Base-by-base conservation (phyloP, 2,329 filamentous ascomycete genomes). In the Colletotrichum euphorbiae region DNA sequence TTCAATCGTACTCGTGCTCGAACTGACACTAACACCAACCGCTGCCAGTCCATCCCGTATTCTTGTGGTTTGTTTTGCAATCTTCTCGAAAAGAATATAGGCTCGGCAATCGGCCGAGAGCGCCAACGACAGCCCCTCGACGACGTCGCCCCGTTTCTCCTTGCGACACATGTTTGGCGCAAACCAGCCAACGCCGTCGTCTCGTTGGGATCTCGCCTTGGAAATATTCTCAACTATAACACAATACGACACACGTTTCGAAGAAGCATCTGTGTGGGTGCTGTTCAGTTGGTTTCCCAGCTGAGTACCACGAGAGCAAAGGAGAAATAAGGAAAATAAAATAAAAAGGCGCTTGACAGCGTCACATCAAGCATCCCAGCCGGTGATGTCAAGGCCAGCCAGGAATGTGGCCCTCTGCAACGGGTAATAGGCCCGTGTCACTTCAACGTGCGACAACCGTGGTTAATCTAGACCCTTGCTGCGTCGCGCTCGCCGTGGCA, bases 341-440 rank as follows among this genome's bases (percentile, higher is more conserved):
- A n/a, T n/a, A n/a, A n/a, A n/a, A n/a, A n/a, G n/a, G 36, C 46
- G 24, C 46, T 50, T 50, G 38, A 42, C 38, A 56, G 40, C 17
- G 40, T 67, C 55, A 19, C 62, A 60, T 56, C 55, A 17, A 52
- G 6, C 46, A 69, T 54, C 67, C 67, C 45, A 56, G 67, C 48
- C 67, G 52, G 63, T 62, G 67, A 69, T 67, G 67, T 69, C 62
- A 69, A 58, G 43, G 6, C 50, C 51, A 28, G 33, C 56, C 43
- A 11, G 56, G 45, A 58, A 57, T 56, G 21, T 21, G 63, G 50
- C 50, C 45, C 50, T 45, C 48, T 56, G 55, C 55, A 62, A 56
- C 63, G 48, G 63, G 15, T 69, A 63, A 69, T 69, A 69, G 67
- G 67, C 51, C 57, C 43, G 66, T 55, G 62, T 66, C 33, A 33